Evolutionary conservation across 164 flowering plant genomes (phyloP).

Genomic region (Umbellularia californica): DNA sequence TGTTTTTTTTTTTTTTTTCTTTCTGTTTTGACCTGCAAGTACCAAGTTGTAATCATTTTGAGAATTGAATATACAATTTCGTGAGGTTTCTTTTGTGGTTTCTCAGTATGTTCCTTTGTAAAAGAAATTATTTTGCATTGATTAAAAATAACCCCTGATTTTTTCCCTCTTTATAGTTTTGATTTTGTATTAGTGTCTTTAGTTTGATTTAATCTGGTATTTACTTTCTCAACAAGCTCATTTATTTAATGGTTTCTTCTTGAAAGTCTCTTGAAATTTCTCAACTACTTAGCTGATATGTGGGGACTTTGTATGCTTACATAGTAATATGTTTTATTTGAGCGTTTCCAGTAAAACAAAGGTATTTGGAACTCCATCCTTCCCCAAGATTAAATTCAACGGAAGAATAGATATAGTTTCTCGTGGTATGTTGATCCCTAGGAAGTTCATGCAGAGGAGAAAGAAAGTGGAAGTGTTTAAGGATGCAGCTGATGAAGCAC

Average conservation of each 20-base stretch:
- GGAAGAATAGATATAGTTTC: slow-evolving; percentile 44
- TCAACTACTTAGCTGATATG: neutral
- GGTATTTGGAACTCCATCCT: slow-evolving; percentile 12
- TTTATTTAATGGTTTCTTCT: neutral
- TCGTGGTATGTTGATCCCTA: slow-evolving; percentile 80
- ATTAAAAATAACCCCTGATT: neutral
- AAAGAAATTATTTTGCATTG: neutral
- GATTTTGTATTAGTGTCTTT: neutral
- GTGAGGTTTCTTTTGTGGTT: too few relatives aligned
- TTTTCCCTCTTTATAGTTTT: neutral
- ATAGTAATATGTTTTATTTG: slow-evolving; percentile 1
- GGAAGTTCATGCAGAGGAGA: slow-evolving; percentile 86
- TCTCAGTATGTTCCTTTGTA: neutral
- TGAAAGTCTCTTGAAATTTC: neutral
- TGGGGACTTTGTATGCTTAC: neutral
- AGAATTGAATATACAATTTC: too few relatives aligned
- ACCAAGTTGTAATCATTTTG: too few relatives aligned
- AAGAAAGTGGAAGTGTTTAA: slow-evolving; percentile 65
- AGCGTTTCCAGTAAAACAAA: slow-evolving; percentile 32
- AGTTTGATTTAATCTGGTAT: neutral
- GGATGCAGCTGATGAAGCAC: slow-evolving; percentile 80
- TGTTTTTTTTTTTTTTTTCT: too few relatives aligned
- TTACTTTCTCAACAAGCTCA: neutral
- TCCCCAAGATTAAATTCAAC: slow-evolving; percentile 23
- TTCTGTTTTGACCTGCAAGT: too few relatives aligned